Percentiles rank a stretch among this genome's conserved stretches.
Evolutionary conservation across 2,329 filamentous ascomycete species (phyloP).

Genomic region (Hypoxylon sp.): DNA sequence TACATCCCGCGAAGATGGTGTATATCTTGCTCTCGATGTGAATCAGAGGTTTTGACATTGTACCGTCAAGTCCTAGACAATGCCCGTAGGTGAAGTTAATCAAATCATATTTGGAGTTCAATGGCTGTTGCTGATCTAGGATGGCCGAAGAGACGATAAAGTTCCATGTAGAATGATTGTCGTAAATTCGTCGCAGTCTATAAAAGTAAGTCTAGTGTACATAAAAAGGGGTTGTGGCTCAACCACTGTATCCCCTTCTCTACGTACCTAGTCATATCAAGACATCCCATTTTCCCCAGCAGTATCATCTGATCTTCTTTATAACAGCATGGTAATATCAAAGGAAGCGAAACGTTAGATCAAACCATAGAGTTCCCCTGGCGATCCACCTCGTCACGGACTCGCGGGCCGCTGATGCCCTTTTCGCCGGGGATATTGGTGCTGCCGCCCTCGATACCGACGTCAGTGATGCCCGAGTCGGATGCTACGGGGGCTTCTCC

Average conservation of each 20-base stretch:
- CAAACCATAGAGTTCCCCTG: slow-evolving; percentile 46
- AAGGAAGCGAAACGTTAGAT: background rate
- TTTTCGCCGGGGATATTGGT: slow-evolving; percentile 48
- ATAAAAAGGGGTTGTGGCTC: background rate
- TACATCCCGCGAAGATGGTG: background rate
- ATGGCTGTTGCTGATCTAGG: too few species aligned
- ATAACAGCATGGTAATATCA: too few species aligned
- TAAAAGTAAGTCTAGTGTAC: background rate
- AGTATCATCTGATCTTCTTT: background rate
- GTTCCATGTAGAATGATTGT: background rate
- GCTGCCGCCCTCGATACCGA: slow-evolving; percentile 43
- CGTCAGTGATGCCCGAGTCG: slow-evolving; percentile 44
- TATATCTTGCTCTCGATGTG: background rate
- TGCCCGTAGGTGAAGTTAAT: background rate
- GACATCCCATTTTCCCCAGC: background rate
- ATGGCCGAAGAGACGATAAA: background rate
- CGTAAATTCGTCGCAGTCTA: background rate
- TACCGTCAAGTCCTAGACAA: background rate
- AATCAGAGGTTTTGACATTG: background rate
- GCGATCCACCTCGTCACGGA: slow-evolving; percentile 40
- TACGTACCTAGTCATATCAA: background rate
- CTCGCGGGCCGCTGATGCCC: slow-evolving; percentile 44
- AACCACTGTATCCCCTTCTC: background rate
- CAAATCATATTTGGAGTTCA: background rate
- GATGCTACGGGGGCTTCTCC: slow-evolving; percentile 47